Evolutionary conservation across 1,284 basidiomycete species (phyloP).

Genomic region (Ganoderma multipileum): DNA sequence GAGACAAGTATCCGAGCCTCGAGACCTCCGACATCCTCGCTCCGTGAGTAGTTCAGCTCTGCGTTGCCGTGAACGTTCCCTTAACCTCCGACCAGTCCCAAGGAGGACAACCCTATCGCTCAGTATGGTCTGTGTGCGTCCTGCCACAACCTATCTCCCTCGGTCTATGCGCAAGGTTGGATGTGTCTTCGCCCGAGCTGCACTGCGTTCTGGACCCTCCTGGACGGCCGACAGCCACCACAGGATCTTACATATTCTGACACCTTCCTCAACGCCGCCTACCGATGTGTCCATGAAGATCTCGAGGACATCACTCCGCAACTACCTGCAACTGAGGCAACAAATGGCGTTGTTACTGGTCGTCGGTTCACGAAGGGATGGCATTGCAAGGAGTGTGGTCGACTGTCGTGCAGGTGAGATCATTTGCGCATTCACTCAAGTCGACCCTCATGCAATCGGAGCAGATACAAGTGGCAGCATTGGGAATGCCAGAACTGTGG

Average conservation of each 20-base stretch:
- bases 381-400: constrained; percentile 71
- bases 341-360: constrained; percentile 51
- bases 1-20: neutral
- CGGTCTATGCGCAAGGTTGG: constrained; percentile 63
- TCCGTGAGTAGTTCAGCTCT: neutral
- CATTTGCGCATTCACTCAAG: neutral
- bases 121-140: constrained; percentile 20
- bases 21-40: neutral
- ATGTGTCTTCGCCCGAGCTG: constrained; percentile 69
- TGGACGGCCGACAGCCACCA: constrained; percentile 39
- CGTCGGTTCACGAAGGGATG: constrained; percentile 69
- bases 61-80: neutral
- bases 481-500: constrained; percentile 70
- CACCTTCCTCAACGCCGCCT: constrained; percentile 50
- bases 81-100: neutral
- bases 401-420: constrained; percentile 71
- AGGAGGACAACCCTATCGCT: neutral
- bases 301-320: constrained; percentile 43
- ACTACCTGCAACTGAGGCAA: constrained; percentile 38
- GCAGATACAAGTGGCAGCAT: constrained; percentile 74
- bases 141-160: constrained; percentile 45
- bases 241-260: constrained; percentile 51
- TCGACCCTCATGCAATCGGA: constrained; percentile 5
- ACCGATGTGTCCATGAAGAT: constrained; percentile 29
- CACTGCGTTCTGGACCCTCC: constrained; percentile 56